phyloP scores from a whole-genome alignment of 441 rosid species.

The Iberis amara region DNA sequence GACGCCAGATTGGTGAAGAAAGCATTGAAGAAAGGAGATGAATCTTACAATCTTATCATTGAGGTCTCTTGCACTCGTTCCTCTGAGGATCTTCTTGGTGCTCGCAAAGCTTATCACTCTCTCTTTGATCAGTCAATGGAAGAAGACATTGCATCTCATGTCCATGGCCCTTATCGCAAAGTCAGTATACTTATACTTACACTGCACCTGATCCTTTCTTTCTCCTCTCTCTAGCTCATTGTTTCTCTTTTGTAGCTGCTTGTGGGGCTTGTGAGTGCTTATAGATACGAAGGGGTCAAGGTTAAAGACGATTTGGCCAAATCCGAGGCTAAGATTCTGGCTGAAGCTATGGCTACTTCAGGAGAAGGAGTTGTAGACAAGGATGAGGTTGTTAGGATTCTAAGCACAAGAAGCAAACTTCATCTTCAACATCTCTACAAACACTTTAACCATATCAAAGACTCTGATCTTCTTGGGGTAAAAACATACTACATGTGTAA shows the following conservation, averaged over 20 bases:
- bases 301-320: conserved; percentile 49
- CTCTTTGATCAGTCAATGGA: conserved; percentile 76
- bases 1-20: conserved; percentile 73
- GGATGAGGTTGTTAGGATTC: conserved; percentile 61
- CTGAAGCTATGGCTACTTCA: conserved; percentile 36
- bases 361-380: conserved; percentile 39
- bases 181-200: conserved; percentile 24
- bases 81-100: conserved; percentile 68
- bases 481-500: not conserved
- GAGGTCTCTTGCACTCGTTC: conserved; percentile 83
- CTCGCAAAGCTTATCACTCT: conserved; percentile 88
- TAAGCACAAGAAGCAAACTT: conserved; percentile 69
- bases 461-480: conserved; percentile 48
- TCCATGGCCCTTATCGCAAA: conserved; percentile 49
- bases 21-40: conserved; percentile 49
- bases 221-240: too few species aligned
- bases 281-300: conserved; percentile 67
- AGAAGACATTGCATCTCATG: conserved; percentile 61
- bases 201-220: too few species aligned
- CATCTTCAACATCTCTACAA: conserved; percentile 49
- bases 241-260: too few species aligned
- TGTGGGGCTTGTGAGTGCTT: conserved; percentile 84
- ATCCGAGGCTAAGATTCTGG: conserved; percentile 56
- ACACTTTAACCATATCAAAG: conserved; percentile 45
- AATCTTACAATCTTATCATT: conserved; percentile 45